Percentiles rank a stretch among this genome's conserved stretches.
These are phyloP conservation scores for sweet orange (Citrus sinensis) DNA, from an alignment of 345 rosid genomes.

Conservation along the genomic window DNA sequence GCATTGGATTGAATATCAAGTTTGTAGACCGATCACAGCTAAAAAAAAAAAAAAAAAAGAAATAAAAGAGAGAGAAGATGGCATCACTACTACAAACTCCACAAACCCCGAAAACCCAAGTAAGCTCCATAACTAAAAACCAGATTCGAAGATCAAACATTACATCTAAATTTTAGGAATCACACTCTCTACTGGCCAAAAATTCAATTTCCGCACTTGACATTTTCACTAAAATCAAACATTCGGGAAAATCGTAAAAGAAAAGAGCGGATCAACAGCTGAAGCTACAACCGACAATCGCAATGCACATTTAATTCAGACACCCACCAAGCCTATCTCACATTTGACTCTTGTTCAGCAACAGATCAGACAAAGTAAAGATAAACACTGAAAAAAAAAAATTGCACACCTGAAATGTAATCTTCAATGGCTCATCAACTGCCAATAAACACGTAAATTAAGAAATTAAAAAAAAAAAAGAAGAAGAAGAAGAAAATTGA, in stretches of 20 bases:
- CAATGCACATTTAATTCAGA: neutral
- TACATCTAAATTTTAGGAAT: neutral
- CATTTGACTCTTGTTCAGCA: constrained; percentile 1
- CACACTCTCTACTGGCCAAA: neutral
- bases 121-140: neutral
- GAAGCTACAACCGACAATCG: neutral
- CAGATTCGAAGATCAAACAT: neutral
- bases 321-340: neutral
- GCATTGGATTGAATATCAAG: neutral
- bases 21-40: constrained; percentile 2
- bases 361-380: constrained; percentile 17
- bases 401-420: constrained; percentile 52
- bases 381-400: neutral
- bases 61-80: neutral
- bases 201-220: neutral
- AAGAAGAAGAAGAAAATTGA: neutral
- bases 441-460: constrained; percentile 13
- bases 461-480: neutral
- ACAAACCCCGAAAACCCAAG: neutral
- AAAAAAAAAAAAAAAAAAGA: neutral
- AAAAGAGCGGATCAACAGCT: neutral
- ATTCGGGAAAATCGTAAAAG: neutral
- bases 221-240: neutral
- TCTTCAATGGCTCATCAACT: constrained; percentile 62
- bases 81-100: constrained; percentile 7